These are phyloP conservation scores for Colletotrichum sp. DNA, from an alignment of 2,329 filamentous ascomycete species.

Conservation along the genomic window DNA sequence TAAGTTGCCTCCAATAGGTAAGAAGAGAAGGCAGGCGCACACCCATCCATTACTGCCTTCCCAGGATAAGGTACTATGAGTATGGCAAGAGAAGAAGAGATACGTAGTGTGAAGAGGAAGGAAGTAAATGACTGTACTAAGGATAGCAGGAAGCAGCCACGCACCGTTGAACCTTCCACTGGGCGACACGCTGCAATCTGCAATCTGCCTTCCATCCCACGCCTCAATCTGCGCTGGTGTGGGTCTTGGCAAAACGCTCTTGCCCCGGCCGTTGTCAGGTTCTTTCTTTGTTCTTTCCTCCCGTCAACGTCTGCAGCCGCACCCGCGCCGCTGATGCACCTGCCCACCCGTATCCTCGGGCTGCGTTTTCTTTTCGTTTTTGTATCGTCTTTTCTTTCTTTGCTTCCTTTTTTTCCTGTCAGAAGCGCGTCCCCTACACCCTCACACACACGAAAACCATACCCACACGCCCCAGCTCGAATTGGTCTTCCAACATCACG, in stretches of 20 bases:
- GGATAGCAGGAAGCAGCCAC: not conserved
- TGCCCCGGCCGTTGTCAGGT: not conserved
- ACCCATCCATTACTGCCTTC: not conserved
- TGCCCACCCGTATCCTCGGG: not conserved
- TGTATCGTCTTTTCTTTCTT: not conserved
- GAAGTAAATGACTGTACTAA: not conserved
- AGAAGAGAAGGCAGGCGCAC: not conserved
- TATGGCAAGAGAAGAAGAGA: not conserved
- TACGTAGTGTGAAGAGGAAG: not conserved
- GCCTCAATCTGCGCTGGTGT: not conserved
- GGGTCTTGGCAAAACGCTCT: not conserved
- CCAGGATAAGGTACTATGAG: not conserved
- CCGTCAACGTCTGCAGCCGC: not conserved
- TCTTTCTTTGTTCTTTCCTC: not conserved
- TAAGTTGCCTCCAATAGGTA: not conserved
- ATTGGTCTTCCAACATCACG: not conserved
- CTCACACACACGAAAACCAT: not conserved
- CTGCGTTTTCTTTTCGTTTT: not conserved
- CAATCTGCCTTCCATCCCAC: not conserved
- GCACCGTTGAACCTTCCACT: not conserved
- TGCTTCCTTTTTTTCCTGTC: not conserved
- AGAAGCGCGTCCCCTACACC: not conserved
- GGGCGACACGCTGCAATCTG: not conserved
- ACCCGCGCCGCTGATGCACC: not conserved
- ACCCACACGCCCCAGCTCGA: not conserved